A percentile compares a stretch with the other conserved stretches of the same genome.
Evolutionary conservation across 371 early-diverging fungal genomes (phyloP).

Genomic region (Mucor lusitanicus): DNA sequence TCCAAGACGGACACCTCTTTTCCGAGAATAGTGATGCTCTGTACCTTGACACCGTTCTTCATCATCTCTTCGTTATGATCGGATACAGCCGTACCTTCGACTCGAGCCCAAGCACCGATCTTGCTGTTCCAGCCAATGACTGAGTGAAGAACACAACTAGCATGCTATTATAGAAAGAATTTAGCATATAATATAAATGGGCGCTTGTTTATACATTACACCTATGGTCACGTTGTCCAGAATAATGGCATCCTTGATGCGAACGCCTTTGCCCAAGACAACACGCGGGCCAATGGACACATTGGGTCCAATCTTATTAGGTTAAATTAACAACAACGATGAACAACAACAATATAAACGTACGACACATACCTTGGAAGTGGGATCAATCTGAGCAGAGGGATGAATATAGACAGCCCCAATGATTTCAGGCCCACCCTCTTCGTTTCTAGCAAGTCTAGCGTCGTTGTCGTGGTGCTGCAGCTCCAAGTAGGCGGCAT

Average conservation of each 20-base stretch:
- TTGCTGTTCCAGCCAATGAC: constrained; percentile 96
- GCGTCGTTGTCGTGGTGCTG: constrained; percentile 63
- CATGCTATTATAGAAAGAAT: constrained; percentile 22
- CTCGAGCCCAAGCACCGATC: constrained; percentile 92
- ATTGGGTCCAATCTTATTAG: constrained; percentile 84
- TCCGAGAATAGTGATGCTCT: constrained; percentile 86
- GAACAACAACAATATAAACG: background rate
- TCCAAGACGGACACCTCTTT: constrained; percentile 90
- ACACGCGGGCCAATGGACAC: constrained; percentile 95
- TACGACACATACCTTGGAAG: constrained; percentile 73
- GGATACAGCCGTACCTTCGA: constrained; percentile 84
- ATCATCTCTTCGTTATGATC: constrained; percentile 67
- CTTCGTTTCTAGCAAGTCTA: constrained; percentile 57
- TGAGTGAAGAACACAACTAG: constrained; percentile 85
- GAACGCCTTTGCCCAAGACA: constrained; percentile 92
- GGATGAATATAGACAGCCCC: constrained; percentile 95
- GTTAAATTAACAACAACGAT: background rate
- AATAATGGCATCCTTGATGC: constrained; percentile 93
- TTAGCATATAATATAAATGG: background rate
- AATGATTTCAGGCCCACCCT: constrained; percentile 78
- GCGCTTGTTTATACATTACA: constrained; percentile 46
- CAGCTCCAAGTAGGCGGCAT: constrained; percentile 86
- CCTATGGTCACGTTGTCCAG: constrained; percentile 95
- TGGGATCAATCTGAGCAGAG: constrained; percentile 89
- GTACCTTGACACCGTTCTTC: constrained; percentile 88